Evolutionary conservation across 164 flowering plant species (phyloP).

Genomic region (Magnolia officinalis): DNA sequence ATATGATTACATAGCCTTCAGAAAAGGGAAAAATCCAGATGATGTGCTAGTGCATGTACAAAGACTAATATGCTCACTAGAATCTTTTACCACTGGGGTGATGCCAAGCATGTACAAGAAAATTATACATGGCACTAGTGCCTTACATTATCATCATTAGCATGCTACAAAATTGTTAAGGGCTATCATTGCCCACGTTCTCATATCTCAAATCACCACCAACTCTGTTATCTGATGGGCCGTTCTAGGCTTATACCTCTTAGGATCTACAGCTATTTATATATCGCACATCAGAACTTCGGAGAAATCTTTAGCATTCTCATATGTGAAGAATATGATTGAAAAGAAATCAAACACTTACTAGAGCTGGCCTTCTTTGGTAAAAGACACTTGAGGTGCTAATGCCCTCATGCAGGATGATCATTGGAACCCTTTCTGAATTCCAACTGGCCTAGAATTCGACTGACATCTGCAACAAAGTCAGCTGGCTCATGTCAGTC

Average conservation of each 20-base stretch:
- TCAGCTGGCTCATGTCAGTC: not conserved
- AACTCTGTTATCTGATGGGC: not conserved
- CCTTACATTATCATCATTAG: not conserved
- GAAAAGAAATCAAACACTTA: not conserved
- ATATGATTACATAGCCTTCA: too few relatives aligned
- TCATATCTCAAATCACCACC: too few relatives aligned
- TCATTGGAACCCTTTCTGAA: not conserved
- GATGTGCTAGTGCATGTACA: too few relatives aligned
- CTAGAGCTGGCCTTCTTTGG: not conserved
- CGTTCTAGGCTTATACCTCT: not conserved
- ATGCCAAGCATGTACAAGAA: too few relatives aligned
- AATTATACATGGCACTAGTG: too few relatives aligned
- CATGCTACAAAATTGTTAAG: conserved; percentile 1
- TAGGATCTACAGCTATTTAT: not conserved
- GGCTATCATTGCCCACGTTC: not conserved
- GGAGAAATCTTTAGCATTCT: not conserved
- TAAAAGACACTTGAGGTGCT: not conserved
- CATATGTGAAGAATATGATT: not conserved
- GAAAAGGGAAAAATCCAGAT: too few relatives aligned
- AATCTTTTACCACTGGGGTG: too few relatives aligned
- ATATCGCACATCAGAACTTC: not conserved
- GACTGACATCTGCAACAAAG: not conserved
- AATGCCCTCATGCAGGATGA: not conserved
- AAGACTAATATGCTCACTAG: too few relatives aligned
- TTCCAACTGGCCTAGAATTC: not conserved